phyloP scores from a whole-genome alignment of 148 eudicot species.

The Cornus kousa region DNA sequence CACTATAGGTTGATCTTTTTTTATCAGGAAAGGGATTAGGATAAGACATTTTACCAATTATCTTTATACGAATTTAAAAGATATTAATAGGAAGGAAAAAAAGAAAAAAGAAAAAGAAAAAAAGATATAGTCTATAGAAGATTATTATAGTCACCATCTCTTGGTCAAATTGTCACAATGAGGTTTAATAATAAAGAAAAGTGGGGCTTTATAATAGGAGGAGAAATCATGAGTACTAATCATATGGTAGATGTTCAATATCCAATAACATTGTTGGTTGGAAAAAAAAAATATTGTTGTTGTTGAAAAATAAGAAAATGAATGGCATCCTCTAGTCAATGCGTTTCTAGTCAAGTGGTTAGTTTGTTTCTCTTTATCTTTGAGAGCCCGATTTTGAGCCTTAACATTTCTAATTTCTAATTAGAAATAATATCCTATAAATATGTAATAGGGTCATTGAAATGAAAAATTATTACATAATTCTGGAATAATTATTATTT shows the following conservation, averaged over 20 bases:
- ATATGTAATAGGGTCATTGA: no score
- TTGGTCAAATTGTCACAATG: neutral
- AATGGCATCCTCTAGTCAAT: no score
- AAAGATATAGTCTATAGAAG: neutral
- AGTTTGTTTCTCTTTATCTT: no score
- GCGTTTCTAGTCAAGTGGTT: no score
- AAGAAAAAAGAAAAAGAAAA: neutral
- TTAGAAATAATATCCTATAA: no score
- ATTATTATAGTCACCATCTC: neutral
- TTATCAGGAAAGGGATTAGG: neutral
- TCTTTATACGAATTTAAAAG: no score
- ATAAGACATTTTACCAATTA: neutral
- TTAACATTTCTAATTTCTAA: no score
- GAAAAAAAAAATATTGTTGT: no score
- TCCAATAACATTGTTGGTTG: neutral
- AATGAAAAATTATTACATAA: no score
- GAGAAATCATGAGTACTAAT: neutral
- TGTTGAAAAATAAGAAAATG: no score
- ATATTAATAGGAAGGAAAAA: neutral
- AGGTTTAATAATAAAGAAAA: neutral
- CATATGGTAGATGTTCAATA: neutral
- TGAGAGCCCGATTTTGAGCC: no score
- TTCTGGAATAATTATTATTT: no score
- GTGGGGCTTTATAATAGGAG: neutral
- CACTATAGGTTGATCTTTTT: neutral